Percentiles rank a stretch among this genome's conserved stretches.
These are phyloP conservation scores for Dactylorhiza incarnata DNA, from an alignment of 106 monocot species.

Conservation along the genomic window DNA sequence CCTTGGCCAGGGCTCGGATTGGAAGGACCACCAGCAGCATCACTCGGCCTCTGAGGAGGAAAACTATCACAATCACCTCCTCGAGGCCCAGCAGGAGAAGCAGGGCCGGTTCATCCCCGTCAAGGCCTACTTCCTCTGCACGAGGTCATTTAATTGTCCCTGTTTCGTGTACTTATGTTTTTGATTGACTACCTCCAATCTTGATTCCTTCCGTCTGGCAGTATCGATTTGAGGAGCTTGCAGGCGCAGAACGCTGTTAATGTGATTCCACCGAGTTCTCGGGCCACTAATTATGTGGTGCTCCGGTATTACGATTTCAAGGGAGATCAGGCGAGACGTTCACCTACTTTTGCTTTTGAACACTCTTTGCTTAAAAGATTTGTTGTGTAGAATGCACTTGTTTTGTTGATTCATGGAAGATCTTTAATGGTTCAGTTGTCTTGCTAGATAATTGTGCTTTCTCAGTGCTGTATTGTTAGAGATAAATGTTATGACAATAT, in stretches of 20 bases:
- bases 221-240: slow-evolving; percentile 87
- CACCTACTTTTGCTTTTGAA: neutral
- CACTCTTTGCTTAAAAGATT: neutral
- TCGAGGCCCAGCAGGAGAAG: slow-evolving; percentile 84
- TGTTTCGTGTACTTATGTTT: neutral
- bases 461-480: too few species aligned
- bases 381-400: neutral
- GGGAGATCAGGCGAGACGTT: slow-evolving; percentile 32
- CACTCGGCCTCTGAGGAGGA: slow-evolving; percentile 32
- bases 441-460: neutral
- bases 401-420: neutral
- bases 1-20: slow-evolving; percentile 31
- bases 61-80: slow-evolving; percentile 44
- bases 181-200: neutral
- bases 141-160: slow-evolving; percentile 28
- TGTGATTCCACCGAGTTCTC: slow-evolving; percentile 81
- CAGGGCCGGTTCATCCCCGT: slow-evolving; percentile 78
- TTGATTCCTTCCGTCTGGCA: slow-evolving; percentile 17
- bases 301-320: slow-evolving; percentile 78
- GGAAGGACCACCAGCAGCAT: slow-evolving; percentile 13
- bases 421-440: neutral
- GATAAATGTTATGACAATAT: too few species aligned
- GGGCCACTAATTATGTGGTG: slow-evolving; percentile 85
- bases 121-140: slow-evolving; percentile 87
- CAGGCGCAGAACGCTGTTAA: slow-evolving; percentile 91